phyloP scores from a whole-genome alignment of 768 basidiomycete genomes.

The Megacollybia marginata region DNA sequence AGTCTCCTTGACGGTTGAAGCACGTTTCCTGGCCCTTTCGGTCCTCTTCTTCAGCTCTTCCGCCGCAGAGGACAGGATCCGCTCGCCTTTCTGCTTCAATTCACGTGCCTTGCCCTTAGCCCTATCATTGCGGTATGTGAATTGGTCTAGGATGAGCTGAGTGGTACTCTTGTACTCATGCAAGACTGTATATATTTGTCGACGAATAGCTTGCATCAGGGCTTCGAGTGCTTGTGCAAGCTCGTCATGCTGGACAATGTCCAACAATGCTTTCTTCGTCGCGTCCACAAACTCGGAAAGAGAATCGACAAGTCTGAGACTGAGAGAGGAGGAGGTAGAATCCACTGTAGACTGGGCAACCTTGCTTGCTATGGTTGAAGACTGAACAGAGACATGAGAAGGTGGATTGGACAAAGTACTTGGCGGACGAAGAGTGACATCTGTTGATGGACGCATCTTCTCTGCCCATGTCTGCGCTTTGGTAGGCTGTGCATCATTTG shows the following conservation, averaged over 20 bases:
- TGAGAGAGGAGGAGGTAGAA: constrained; percentile 23
- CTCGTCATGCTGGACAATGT: constrained; percentile 47
- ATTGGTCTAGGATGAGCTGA: constrained; percentile 33
- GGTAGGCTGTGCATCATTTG: constrained; percentile 16
- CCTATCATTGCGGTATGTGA: constrained; percentile 41
- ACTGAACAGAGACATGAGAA: constrained; percentile 16
- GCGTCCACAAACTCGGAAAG: constrained; percentile 42
- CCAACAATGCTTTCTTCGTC: constrained; percentile 34
- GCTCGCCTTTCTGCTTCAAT: constrained; percentile 40
- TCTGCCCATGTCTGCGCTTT: constrained; percentile 15
- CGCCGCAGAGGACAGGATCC: constrained; percentile 34
- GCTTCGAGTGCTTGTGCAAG: constrained; percentile 54
- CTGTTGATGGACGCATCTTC: constrained; percentile 17
- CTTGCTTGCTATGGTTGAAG: constrained; percentile 11
- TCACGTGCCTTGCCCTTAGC: constrained; percentile 49
- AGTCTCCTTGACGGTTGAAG: not conserved
- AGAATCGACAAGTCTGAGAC: constrained; percentile 34
- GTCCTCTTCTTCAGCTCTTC: constrained; percentile 11
- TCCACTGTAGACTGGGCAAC: constrained; percentile 11
- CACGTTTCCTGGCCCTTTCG: not conserved
- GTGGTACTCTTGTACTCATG: constrained; percentile 43
- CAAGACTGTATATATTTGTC: constrained; percentile 39
- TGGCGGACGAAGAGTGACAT: constrained; percentile 24
- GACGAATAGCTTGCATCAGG: constrained; percentile 41
- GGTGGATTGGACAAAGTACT: constrained; percentile 20